Conservation (phyloP, 345 rosid genomes). For the Laguncularia racemosa region DNA sequence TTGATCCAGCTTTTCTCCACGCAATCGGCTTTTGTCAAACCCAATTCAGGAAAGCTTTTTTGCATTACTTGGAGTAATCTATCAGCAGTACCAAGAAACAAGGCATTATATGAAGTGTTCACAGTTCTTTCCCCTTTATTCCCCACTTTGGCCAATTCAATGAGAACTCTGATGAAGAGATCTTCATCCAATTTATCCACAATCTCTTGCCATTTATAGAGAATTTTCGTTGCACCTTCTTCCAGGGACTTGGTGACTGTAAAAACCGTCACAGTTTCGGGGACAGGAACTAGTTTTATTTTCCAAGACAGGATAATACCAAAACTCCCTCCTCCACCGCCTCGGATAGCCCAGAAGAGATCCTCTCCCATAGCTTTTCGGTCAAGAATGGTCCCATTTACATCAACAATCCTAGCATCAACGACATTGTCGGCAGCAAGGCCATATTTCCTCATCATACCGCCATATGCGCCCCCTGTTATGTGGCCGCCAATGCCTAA, state of each 20-base stretch:
- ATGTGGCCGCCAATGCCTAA: slow-evolving; percentile 25
- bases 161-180: slow-evolving; percentile 15
- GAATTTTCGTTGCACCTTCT: slow-evolving; percentile 13
- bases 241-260: slow-evolving; percentile 15
- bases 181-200: slow-evolving; percentile 11
- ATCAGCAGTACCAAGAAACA: slow-evolving; percentile 4
- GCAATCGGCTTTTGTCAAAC: slow-evolving; percentile 21
- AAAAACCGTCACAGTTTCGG: slow-evolving; percentile 18
- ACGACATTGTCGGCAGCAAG: slow-evolving; percentile 14
- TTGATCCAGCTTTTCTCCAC: slow-evolving; percentile 30
- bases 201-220: slow-evolving; percentile 16
- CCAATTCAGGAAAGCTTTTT: slow-evolving; percentile 29
- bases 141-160: background rate
- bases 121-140: slow-evolving; percentile 6
- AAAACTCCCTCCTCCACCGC: slow-evolving; percentile 17
- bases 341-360: slow-evolving; percentile 22
- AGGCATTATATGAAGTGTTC: slow-evolving; percentile 11
- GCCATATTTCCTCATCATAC: slow-evolving; percentile 20
- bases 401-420: slow-evolving; percentile 14
- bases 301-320: slow-evolving; percentile 18
- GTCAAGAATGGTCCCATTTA: slow-evolving; percentile 12
- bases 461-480: slow-evolving; percentile 18
- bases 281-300: slow-evolving; percentile 16
- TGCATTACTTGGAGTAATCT: slow-evolving; percentile 20
- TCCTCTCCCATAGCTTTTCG: slow-evolving; percentile 12